phyloP scores from a whole-genome alignment of 352 stramenopile genomes.

The Peronospora farinosa region DNA sequence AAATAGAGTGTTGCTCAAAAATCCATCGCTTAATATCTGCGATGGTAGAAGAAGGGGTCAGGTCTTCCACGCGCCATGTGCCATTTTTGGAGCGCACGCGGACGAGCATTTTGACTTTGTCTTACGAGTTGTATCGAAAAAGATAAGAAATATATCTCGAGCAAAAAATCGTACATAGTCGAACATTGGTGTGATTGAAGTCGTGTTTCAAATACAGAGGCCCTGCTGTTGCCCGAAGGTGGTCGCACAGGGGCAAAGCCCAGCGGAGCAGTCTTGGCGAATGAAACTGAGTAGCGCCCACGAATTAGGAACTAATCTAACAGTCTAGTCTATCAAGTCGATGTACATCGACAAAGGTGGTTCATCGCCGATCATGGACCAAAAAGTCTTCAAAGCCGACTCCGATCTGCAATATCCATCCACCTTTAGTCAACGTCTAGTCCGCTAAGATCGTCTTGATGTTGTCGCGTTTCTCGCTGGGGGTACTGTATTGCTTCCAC shows the following conservation, averaged over 20 bases:
- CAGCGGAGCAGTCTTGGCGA: slow-evolving; percentile 24
- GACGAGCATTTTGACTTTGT: slow-evolving; percentile 48
- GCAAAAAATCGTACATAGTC: slow-evolving; percentile 2
- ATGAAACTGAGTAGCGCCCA: slow-evolving; percentile 69
- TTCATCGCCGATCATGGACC: slow-evolving; percentile 12
- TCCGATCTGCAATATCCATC: slow-evolving; percentile 2
- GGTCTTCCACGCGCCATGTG: slow-evolving; percentile 75
- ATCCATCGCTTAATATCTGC: slow-evolving; percentile 74
- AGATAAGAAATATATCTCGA: too few species aligned
- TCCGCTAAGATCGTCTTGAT: slow-evolving; percentile 49
- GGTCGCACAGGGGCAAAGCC: background rate
- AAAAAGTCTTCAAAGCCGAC: slow-evolving; percentile 3
- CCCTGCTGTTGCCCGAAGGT: too few species aligned
- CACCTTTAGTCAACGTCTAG: slow-evolving; percentile 24
- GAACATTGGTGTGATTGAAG: too few species aligned
- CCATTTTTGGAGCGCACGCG: slow-evolving; percentile 85
- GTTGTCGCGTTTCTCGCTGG: slow-evolving; percentile 42
- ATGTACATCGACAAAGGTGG: slow-evolving; percentile 16
- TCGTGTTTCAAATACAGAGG: background rate
- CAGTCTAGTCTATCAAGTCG: slow-evolving; percentile 71
- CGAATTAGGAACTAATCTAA: slow-evolving; percentile 74
- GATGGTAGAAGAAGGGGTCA: slow-evolving; percentile 58
- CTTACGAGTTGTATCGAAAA: slow-evolving; percentile 7
- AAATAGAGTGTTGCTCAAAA: slow-evolving; percentile 62
- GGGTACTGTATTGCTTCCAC: slow-evolving; percentile 85